These are phyloP conservation scores for Trametes versicolor DNA, from an alignment of 1,284 basidiomycete genomes.

Conservation along the genomic window DNA sequence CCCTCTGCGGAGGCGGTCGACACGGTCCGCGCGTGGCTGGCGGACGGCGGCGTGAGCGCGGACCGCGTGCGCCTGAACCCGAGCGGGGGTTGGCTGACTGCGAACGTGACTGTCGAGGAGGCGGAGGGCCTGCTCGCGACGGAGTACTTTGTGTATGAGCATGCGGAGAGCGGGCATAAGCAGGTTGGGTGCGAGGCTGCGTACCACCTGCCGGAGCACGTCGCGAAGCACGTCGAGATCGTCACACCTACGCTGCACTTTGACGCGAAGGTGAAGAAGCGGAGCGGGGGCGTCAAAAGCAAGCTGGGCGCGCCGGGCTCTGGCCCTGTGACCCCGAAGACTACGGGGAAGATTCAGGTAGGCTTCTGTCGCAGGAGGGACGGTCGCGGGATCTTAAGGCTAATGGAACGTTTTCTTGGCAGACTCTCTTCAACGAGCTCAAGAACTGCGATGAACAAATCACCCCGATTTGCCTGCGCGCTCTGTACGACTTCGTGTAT, in stretches of 20 bases:
- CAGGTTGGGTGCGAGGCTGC: slow-evolving; percentile 49
- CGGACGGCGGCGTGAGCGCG: slow-evolving; percentile 45
- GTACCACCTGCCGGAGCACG: slow-evolving; percentile 56
- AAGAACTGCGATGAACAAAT: slow-evolving; percentile 52
- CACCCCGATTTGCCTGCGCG: slow-evolving; percentile 62
- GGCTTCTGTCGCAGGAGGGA: background rate
- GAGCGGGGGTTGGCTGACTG: slow-evolving; percentile 53
- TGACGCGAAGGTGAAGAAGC: slow-evolving; percentile 42
- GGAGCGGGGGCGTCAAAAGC: slow-evolving; percentile 17
- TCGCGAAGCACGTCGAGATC: slow-evolving; percentile 57
- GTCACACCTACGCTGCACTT: slow-evolving; percentile 61
- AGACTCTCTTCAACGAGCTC: slow-evolving; percentile 31
- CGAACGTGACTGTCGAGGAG: slow-evolving; percentile 55
- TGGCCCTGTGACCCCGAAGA: slow-evolving; percentile 38
- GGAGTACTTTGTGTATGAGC: slow-evolving; percentile 56
- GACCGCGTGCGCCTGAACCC: slow-evolving; percentile 47
- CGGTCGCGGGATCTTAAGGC: background rate
- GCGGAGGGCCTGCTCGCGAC: slow-evolving; percentile 56
- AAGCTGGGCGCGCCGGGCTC: slow-evolving; percentile 44
- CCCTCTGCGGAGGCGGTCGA: slow-evolving; percentile 53
- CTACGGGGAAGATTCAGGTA: slow-evolving; percentile 29
- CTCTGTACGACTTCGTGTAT: slow-evolving; percentile 62
- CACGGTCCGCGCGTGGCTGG: slow-evolving; percentile 55
- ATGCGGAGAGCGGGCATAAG: slow-evolving; percentile 50
- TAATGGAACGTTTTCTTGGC: background rate